phyloP scores from a whole-genome alignment of 441 rosid genomes.

The Arabidopsis lyrata region DNA sequence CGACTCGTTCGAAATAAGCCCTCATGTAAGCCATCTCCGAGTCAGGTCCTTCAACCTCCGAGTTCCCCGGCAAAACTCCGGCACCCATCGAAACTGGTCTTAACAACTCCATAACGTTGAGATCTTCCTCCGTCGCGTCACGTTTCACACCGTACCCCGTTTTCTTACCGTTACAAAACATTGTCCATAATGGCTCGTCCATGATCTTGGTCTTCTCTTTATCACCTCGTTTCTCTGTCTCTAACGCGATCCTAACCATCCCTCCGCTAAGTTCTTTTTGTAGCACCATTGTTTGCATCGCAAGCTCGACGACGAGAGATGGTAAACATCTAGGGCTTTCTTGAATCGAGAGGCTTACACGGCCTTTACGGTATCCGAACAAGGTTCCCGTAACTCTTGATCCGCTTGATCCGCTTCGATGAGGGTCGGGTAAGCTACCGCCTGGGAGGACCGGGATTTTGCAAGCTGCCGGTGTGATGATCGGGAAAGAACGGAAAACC shows the following conservation, averaged over 20 bases:
- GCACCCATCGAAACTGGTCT: constrained; percentile 86
- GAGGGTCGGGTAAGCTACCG: constrained; percentile 53
- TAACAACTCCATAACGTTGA: constrained; percentile 76
- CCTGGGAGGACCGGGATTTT: constrained; percentile 56
- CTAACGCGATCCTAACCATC: constrained; percentile 83
- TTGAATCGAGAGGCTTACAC: constrained; percentile 49
- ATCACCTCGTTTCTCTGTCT: constrained; percentile 74
- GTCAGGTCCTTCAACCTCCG: constrained; percentile 64
- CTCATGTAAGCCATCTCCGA: constrained; percentile 78
- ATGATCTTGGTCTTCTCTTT: constrained; percentile 59
- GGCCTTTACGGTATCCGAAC: constrained; percentile 50
- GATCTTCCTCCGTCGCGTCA: constrained; percentile 73
- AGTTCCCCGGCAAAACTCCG: constrained; percentile 70
- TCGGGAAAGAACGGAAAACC: constrained; percentile 79
- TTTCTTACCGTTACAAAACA: constrained; percentile 88
- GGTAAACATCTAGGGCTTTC: constrained; percentile 49
- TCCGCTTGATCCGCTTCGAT: constrained; percentile 38
- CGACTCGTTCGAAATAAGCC: constrained; percentile 71
- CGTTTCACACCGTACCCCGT: constrained; percentile 71
- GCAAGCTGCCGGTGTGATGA: constrained; percentile 73
- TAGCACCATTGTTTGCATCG: constrained; percentile 46
- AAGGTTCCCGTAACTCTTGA: constrained; percentile 46
- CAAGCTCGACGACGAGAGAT: constrained; percentile 45
- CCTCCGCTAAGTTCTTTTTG: constrained; percentile 58
- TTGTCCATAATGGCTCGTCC: constrained; percentile 84